Conservation (phyloP, 2,329 filamentous ascomycete species). For the Penicillium brevicompactum region DNA sequence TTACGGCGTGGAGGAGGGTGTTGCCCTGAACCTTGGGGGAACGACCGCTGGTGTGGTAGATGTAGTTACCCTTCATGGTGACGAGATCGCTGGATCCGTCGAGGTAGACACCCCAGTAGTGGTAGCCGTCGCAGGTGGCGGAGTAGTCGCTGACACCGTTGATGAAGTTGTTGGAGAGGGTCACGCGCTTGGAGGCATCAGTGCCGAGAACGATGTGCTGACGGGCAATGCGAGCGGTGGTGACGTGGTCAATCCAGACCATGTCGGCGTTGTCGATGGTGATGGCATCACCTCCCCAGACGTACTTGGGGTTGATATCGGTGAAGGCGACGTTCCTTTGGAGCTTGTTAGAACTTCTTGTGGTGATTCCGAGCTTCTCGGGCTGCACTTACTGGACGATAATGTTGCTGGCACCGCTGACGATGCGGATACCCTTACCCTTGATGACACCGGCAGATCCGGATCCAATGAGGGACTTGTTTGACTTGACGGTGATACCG, state of each 20-base stretch:
- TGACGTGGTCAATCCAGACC: slow-evolving; percentile 57
- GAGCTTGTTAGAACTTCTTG: background rate
- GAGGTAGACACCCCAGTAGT: slow-evolving; percentile 64
- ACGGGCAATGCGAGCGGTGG: slow-evolving; percentile 59
- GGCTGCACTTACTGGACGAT: slow-evolving; percentile 53
- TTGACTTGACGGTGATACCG: slow-evolving; percentile 56
- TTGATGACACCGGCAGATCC: slow-evolving; percentile 58
- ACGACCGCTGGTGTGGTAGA: slow-evolving; percentile 61
- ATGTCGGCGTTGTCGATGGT: slow-evolving; percentile 50
- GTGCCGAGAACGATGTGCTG: slow-evolving; percentile 64
- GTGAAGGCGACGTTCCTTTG: slow-evolving; percentile 55
- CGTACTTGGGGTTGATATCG: slow-evolving; percentile 59
- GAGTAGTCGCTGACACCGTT: slow-evolving; percentile 59
- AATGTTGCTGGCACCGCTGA: slow-evolving; percentile 54
- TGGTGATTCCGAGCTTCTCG: background rate
- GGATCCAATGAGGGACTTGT: slow-evolving; percentile 61
- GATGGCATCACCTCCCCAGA: slow-evolving; percentile 64
- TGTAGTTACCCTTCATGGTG: slow-evolving; percentile 63
- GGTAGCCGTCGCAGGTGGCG: slow-evolving; percentile 59
- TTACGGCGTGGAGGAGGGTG: slow-evolving; percentile 58
- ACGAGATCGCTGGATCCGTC: slow-evolving; percentile 59
- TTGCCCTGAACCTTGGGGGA: slow-evolving; percentile 58
- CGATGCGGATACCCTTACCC: slow-evolving; percentile 59
- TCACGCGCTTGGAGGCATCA: slow-evolving; percentile 56
- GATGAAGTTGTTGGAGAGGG: slow-evolving; percentile 63